These are phyloP conservation scores for Coemansia sp. DNA, from an alignment of 192 early-diverging fungal species.

Conservation along the genomic window DNA sequence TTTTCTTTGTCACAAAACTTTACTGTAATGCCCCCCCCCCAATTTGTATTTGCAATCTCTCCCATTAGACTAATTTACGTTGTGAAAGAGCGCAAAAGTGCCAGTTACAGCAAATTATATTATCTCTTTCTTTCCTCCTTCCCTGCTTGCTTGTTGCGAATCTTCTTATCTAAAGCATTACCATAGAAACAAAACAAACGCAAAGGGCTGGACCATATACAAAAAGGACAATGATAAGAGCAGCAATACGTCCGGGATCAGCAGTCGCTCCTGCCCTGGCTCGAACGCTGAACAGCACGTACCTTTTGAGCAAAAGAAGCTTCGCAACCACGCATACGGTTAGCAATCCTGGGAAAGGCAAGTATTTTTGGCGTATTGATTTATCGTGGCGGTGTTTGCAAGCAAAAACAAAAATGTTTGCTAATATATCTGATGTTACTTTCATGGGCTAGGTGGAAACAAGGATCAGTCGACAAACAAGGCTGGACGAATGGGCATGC, in stretches of 20 bases:
- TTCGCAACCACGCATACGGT: not conserved
- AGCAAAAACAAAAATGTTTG: no score
- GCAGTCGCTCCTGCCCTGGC: not conserved
- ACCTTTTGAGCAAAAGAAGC: not conserved
- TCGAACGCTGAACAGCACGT: not conserved
- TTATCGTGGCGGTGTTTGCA: not conserved
- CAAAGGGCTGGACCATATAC: not conserved
- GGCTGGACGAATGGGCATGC: constrained; percentile 12
- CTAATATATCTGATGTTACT: not conserved
- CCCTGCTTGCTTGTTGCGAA: not conserved
- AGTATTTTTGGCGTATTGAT: not conserved
- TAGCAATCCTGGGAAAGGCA: not conserved
- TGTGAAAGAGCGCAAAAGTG: no score
- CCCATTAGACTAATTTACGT: no score
- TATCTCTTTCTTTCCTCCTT: not conserved
- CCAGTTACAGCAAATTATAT: not conserved
- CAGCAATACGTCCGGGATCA: not conserved
- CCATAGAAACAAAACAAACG: not conserved
- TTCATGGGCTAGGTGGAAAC: constrained; percentile 4
- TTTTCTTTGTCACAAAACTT: no score
- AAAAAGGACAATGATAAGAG: constrained; percentile 1
- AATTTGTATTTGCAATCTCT: no score
- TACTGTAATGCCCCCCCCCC: no score
- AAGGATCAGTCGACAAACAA: constrained; percentile 15
- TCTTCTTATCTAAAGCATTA: no score